Conservation (phyloP, 805 yeast genomes). For the Spathaspora boniae region DNA sequence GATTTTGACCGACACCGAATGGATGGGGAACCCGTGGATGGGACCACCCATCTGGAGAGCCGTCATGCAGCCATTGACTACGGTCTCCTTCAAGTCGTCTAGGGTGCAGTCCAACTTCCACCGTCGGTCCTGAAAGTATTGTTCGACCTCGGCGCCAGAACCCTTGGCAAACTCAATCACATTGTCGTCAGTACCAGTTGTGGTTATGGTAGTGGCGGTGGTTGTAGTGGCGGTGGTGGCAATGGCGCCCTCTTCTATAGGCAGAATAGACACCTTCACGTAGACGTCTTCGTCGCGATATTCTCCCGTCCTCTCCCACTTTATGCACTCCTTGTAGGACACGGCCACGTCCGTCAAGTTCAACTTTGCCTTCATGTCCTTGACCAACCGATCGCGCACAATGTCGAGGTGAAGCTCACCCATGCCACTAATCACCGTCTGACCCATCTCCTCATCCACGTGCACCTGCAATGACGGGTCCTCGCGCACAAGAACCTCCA, state of each 20-base stretch:
- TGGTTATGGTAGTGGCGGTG: constrained; percentile 36
- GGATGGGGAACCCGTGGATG: constrained; percentile 51
- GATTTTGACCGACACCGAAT: constrained; percentile 57
- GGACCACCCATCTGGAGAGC: constrained; percentile 70
- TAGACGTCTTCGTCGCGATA: constrained; percentile 17
- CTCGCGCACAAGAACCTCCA: constrained; percentile 67
- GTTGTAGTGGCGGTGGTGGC: constrained; percentile 38
- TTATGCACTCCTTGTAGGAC: constrained; percentile 74
- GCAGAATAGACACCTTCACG: constrained; percentile 27
- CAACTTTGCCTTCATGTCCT: constrained; percentile 78
- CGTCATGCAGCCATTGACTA: constrained; percentile 57
- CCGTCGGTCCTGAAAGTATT: constrained; percentile 28
- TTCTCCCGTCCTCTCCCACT: constrained; percentile 13
- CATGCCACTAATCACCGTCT: constrained; percentile 89
- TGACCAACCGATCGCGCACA: constrained; percentile 71
- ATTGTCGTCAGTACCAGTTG: constrained; percentile 48
- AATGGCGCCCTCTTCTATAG: constrained; percentile 41
- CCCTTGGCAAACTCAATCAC: constrained; percentile 33
- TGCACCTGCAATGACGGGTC: constrained; percentile 82
- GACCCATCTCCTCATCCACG: constrained; percentile 83
- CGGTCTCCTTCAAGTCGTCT: constrained; percentile 50
- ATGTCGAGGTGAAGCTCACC: constrained; percentile 95
- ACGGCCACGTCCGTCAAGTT: constrained; percentile 82
- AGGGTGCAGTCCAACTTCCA: constrained; percentile 50
- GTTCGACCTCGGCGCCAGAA: constrained; percentile 25